Evolutionary conservation across 441 rosid genomes (phyloP).

Genomic region (Biscutella laevigata): DNA sequence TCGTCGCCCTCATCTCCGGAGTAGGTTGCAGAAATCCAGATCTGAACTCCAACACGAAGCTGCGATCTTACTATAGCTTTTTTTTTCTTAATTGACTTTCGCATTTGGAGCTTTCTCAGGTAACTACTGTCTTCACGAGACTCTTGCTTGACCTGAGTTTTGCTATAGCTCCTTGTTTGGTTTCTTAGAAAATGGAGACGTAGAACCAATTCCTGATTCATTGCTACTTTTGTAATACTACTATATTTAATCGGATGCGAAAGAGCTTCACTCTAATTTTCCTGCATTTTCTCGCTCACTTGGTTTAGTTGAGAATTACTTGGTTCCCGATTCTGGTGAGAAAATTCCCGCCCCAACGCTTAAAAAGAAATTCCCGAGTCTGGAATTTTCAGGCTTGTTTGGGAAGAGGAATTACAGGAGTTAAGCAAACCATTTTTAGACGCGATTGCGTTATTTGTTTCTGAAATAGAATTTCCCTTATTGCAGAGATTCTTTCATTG

Average conservation of each 20-base stretch:
- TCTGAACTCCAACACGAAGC: slow-evolving; percentile 17
- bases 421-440: background rate
- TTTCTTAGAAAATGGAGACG: slow-evolving; percentile 5
- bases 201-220: background rate
- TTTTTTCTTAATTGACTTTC: background rate
- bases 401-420: background rate
- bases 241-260: background rate
- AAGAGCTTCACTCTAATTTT: background rate
- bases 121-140: slow-evolving; percentile 7
- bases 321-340: no score
- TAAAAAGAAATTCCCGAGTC: no score
- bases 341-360: no score
- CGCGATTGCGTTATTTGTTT: slow-evolving; percentile 7
- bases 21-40: slow-evolving; percentile 13
- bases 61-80: background rate
- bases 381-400: no score
- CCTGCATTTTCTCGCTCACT: slow-evolving; percentile 5
- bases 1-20: slow-evolving; percentile 18
- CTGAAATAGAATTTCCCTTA: slow-evolving; percentile 1
- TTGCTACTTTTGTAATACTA: background rate
- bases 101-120: slow-evolving; percentile 10
- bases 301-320: slow-evolving; percentile 3
- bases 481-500: slow-evolving; percentile 22
- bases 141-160: slow-evolving; percentile 16
- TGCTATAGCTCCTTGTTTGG: background rate